Evolutionary conservation across 1,139 yeast species (phyloP).

Genomic region (Meyerozyma athensensis): DNA sequence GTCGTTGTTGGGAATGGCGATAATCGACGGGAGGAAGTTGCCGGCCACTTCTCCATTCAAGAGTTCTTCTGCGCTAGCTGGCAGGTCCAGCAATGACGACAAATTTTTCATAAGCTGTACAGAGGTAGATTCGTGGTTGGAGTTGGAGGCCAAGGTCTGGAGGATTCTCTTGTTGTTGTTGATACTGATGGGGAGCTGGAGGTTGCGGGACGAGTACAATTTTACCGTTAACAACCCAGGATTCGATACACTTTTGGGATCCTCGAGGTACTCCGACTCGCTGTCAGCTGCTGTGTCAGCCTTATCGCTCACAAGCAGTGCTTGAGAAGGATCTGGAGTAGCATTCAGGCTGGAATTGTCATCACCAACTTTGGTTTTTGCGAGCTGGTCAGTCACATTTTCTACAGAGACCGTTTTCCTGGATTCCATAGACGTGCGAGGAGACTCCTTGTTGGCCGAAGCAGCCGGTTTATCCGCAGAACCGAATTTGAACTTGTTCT

Average conservation of each 20-base stretch:
- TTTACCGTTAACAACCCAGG: conserved; percentile 75
- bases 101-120: conserved; percentile 32
- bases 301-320: background rate
- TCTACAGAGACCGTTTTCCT: conserved; percentile 22
- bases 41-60: conserved; percentile 35
- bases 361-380: background rate
- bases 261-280: conserved; percentile 4
- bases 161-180: conserved; percentile 50
- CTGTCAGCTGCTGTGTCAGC: background rate
- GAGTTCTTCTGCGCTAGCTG: conserved; percentile 15
- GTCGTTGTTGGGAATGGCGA: conserved; percentile 52
- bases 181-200: conserved; percentile 59
- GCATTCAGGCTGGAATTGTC: background rate
- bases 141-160: conserved; percentile 47
- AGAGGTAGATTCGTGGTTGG: conserved; percentile 36
- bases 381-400: conserved; percentile 18
- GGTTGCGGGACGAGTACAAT: conserved; percentile 56
- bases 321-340: background rate
- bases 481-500: conserved; percentile 45
- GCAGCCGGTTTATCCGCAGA: conserved; percentile 15
- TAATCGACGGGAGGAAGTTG: conserved; percentile 58
- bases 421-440: conserved; percentile 25
- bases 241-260: conserved; percentile 13
- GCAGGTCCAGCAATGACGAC: conserved; percentile 17
- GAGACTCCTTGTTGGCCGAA: conserved; percentile 15